These are phyloP conservation scores for Macaranga tanarius DNA, from an alignment of 441 rosid genomes.

Conservation along the genomic window DNA sequence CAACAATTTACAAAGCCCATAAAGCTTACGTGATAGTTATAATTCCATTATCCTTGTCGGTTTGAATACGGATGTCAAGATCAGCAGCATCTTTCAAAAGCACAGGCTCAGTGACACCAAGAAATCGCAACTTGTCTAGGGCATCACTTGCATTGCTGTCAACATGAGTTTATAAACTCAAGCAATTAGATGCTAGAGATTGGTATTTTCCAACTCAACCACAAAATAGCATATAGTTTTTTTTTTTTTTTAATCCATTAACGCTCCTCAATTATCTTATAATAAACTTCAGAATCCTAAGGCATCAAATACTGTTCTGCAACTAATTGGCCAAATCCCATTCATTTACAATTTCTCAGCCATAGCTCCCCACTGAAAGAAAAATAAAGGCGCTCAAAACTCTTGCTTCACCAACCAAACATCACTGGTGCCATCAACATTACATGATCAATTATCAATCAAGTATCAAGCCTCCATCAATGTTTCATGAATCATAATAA, in stretches of 20 bases:
- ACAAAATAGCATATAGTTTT: background rate
- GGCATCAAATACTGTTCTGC: background rate
- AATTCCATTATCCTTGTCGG: constrained; percentile 80
- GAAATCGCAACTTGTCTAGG: constrained; percentile 82
- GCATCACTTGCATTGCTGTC: constrained; percentile 97
- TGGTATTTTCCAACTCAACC: background rate
- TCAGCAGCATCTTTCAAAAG: constrained; percentile 66
- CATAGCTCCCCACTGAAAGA: background rate
- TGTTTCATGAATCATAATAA: background rate
- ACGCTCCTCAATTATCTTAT: background rate
- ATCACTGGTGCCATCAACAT: background rate
- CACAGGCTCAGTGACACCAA: constrained; percentile 74
- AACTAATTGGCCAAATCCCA: too few species aligned
- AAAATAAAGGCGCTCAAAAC: background rate
- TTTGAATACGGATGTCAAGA: constrained; percentile 83
- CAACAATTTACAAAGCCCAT: constrained; percentile 4
- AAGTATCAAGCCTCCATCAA: background rate
- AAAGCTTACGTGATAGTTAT: constrained; percentile 61
- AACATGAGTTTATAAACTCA: constrained; percentile 13
- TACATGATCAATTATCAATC: background rate
- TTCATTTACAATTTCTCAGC: background rate
- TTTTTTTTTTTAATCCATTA: background rate
- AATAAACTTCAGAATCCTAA: background rate
- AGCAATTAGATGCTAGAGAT: background rate
- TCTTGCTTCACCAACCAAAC: background rate